Base-by-base conservation (phyloP, 2,329 filamentous ascomycete species). In the Calonectria pauciramosa region DNA sequence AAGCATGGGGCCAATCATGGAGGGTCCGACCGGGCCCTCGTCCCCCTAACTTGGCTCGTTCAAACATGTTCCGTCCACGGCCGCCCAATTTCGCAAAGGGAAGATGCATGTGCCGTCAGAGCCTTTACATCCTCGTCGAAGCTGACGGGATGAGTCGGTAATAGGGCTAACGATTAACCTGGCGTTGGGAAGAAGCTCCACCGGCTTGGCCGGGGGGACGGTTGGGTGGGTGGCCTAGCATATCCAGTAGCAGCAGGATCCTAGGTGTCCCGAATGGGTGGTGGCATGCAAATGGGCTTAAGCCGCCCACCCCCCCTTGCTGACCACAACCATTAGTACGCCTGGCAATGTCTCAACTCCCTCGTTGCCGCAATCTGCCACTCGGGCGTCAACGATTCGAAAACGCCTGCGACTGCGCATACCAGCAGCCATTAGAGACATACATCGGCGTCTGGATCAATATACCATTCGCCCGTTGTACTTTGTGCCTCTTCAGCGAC, bases 131-230 rank as follows among this genome's bases (percentile, higher is more conserved):
- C 69, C 72, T 80, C 73, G 72, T 78, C 77, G 68, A 77, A 77
- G 78, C 77, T 81, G 78, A 79, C 73, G 76, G 74, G 74, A 74
- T 74, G 76, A 79, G 70, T 79, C 75, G 77, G 79, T 71, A 81
- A 76, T 81, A 81, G 79, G 80, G 80, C 79, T 81, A 81, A 80
- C 66, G 75, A 76, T 78, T 80, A 74, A 79, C 76, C 76, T 79
- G 79, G 78, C 76, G 75, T 78, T 75, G 69, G 59, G 52, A 68
- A 47, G 64, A 66, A 78, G 76, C 79, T 80, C 79, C 79, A 81
- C 79, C 72, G 78, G 76, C 77, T 51, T 76, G 72, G 76, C 78
- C 74, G 74, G 79, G 79, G 74, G 72, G 70, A 44, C 73, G 73
- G 75, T 78, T 78, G 78, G 76, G 79, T 80, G 76, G 70, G 72